Evolutionary conservation across 495 filamentous ascomycete genomes (phyloP), one percentile per base, ranked within the genome.

Genomic region (Penicillium malachiteum): DNA sequence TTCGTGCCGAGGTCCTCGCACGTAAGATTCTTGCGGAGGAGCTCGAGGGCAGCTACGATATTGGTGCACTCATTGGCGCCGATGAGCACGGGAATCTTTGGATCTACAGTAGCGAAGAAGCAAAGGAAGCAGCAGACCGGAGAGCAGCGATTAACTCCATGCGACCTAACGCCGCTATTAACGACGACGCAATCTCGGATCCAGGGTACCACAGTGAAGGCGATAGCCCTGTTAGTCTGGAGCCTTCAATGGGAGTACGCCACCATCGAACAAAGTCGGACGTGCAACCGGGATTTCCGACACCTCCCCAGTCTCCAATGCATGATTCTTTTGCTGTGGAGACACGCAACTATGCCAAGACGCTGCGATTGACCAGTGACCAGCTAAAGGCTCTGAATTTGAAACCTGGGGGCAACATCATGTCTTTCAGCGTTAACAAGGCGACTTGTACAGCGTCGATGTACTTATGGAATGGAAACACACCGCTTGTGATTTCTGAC

Each of bases 41-140:
- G 69, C 73, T 97, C 17, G 90, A 97, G 68, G 94, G 92, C 13
- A 88, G 90, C 60, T 96, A 97, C 67, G 95, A 99, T 66, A 93
- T 99, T 63, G 93, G 93, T 31, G 87, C 94, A 26, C 79, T 99
- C 7, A 96, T 99, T 66, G 93, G 91, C 7, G 91, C 91, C 21
- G 94, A 99, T 65, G 91, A 95, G 62, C 85, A 92, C 45, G 94
- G 94, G 5, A 97, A 99, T 65, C 76, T 99, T 9, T 97, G 94
- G 95, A 97, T 97, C 51, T 99, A 97, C 72, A 94, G 90, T 69
- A 96, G 91, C 59, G 91, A 96, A 66, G 95, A 97, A 62, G 91
- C 95, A 21, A 97, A 97, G 64, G 89, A 92, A 63, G 77, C 81
- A 4, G 88, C 87, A 9, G 72, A 76, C 17, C 78, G 78, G 21